Base-by-base conservation (phyloP, 2,329 filamentous ascomycete species). In the Ceratocystis destructans region DNA sequence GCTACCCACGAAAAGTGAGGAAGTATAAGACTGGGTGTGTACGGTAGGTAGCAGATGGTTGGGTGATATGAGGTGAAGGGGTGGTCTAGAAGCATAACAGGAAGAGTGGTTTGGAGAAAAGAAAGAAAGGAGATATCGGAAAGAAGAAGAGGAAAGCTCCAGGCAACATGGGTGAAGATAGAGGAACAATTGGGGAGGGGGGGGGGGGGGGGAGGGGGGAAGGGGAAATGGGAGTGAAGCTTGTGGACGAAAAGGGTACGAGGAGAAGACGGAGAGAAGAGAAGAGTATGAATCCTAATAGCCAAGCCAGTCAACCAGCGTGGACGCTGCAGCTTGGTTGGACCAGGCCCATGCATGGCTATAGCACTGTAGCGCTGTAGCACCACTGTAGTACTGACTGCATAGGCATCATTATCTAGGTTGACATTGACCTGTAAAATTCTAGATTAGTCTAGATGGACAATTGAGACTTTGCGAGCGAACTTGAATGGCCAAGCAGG, bases 391-490 rank as follows among this genome's bases (percentile, higher is more conserved):
- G 37, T 5, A 41, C 37, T 33, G 55, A 28, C 25, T 33, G 55
- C 31, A 37, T 37, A 59, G 55, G 8, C 55, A 59, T 25, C 31
- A 20, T 37, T 15, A 28, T 59, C 55, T 37, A 33, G 55, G 55
- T 59, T 59, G 25, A 59, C 28, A 59, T 59, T 59, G 55, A n/a
- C 55, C 55, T 59, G 55, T 12, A 37, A n/a, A 31, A 59, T 28
- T 31, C 55, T 37, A 37, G 31, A 59, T 28, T 15, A 28, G 48
- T 28, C 48, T 10, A 10, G 8, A 15, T 22, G 15, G 48, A 12
- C 48, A 15, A 28, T 15, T 2, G 22, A 15, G 22, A 2, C 10
- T 53, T 12, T 20, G n/a, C 48, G n/a, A 3, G n/a, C 48, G n/a
- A 22, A 8, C 48, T 3, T 10, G 2, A 53, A 3, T 10, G 10